A percentile compares a stretch with the other conserved stretches of the same genome.
Conservation (phyloP, 139 green algal species). For the Tetradesmus obliquus region DNA sequence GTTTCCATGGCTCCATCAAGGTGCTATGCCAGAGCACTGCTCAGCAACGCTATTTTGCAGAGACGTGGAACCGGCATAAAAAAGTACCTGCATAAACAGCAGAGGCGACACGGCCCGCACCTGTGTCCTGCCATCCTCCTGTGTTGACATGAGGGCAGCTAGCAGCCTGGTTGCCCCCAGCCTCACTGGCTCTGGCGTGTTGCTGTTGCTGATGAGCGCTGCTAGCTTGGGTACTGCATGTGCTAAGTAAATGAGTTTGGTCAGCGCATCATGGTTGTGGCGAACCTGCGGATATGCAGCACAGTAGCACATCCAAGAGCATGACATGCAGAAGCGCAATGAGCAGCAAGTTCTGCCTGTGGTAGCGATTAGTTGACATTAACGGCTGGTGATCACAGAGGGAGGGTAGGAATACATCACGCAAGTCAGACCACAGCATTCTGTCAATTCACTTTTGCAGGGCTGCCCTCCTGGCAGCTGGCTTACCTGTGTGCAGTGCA, state of each 20-base stretch:
- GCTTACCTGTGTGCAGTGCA: constrained; percentile 2
- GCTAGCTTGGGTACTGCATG: constrained; percentile 49
- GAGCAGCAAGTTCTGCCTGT: neutral
- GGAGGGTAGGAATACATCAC: too few species aligned
- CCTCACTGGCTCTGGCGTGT: neutral
- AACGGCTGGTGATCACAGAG: too few species aligned
- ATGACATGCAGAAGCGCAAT: neutral
- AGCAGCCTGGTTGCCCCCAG: constrained; percentile 33
- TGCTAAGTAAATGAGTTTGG: constrained; percentile 44
- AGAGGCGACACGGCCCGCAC: neutral
- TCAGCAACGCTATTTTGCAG: neutral
- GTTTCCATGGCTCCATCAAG: neutral
- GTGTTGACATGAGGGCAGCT: constrained; percentile 11
- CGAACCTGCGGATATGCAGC: constrained; percentile 34
- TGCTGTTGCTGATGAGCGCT: constrained; percentile 33
- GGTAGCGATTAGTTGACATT: too few species aligned
- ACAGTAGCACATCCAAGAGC: neutral
- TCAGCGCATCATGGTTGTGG: constrained; percentile 41
- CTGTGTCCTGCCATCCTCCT: neutral
- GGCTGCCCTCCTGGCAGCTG: neutral
- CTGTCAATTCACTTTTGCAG: too few species aligned
- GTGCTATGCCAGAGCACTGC: neutral
- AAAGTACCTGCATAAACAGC: too few species aligned
- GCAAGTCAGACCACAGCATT: too few species aligned
- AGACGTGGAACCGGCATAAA: neutral